Percentiles rank a stretch among this genome's conserved stretches.
Evolutionary conservation across 176 grass and related monocot species (phyloP).

Genomic region (Carex kokanica): DNA sequence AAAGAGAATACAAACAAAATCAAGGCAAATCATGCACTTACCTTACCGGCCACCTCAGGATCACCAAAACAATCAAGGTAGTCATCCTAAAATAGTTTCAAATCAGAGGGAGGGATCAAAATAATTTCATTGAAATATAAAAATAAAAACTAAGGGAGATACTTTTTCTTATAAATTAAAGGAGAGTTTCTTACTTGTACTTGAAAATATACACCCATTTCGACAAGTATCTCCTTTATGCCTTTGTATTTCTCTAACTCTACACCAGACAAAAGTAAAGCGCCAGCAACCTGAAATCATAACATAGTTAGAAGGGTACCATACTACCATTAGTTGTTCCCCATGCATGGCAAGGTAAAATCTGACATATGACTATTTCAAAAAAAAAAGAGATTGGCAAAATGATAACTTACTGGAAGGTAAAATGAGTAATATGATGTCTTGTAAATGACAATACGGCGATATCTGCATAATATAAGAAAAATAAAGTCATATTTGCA

Average conservation of each 20-base stretch:
- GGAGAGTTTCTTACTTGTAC: constrained; percentile 45
- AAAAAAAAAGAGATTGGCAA: neutral
- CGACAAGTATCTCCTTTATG: constrained; percentile 44
- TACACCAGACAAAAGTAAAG: constrained; percentile 38
- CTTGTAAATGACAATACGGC: constrained; percentile 59
- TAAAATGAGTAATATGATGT: constrained; percentile 73
- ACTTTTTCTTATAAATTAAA: neutral
- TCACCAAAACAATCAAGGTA: constrained; percentile 86
- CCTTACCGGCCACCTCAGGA: constrained; percentile 61
- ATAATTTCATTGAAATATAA: neutral
- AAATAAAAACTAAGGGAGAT: neutral
- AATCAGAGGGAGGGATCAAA: neutral
- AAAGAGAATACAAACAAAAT: constrained; percentile 3
- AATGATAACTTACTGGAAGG: constrained; percentile 43
- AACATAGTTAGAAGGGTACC: neutral
- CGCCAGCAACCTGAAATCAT: constrained; percentile 38
- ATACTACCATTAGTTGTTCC: neutral
- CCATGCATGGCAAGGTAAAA: neutral
- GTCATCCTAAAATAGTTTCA: constrained; percentile 53
- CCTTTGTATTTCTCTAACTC: constrained; percentile 30
- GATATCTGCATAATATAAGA: constrained; percentile 35
- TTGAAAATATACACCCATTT: constrained; percentile 72
- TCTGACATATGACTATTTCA: neutral
- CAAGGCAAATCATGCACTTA: constrained; percentile 1
- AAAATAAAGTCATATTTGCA: neutral